phyloP scores from a whole-genome alignment of 495 filamentous ascomycete species.

The Penicillium chermesinum region DNA sequence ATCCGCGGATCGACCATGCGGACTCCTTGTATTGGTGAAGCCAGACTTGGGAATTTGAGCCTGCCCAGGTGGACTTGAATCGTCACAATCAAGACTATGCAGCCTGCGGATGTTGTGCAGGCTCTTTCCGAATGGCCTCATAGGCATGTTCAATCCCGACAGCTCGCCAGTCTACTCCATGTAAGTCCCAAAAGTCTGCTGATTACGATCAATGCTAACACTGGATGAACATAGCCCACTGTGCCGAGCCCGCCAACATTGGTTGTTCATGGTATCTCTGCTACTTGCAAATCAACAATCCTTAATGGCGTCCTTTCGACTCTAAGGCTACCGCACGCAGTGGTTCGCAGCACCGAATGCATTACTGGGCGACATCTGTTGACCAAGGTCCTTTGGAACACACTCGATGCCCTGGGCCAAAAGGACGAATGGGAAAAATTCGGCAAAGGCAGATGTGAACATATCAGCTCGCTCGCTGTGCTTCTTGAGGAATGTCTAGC shows the following conservation, averaged over 20 bases:
- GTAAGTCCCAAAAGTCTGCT: slow-evolving; percentile 35
- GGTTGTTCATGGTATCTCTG: slow-evolving; percentile 78
- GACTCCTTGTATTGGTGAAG: too few relatives aligned
- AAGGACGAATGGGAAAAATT: slow-evolving; percentile 35
- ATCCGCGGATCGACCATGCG: background rate
- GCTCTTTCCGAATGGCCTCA: slow-evolving; percentile 54
- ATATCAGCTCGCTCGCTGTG: slow-evolving; percentile 65
- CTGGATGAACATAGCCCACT: slow-evolving; percentile 25
- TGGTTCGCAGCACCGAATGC: slow-evolving; percentile 78
- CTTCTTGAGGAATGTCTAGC: slow-evolving; percentile 54
- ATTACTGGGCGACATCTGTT: slow-evolving; percentile 86
- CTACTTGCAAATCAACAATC: slow-evolving; percentile 84
- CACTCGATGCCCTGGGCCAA: slow-evolving; percentile 33
- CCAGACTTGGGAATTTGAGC: too few relatives aligned
- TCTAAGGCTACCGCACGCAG: slow-evolving; percentile 55
- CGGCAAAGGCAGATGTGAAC: slow-evolving; percentile 64
- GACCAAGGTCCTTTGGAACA: slow-evolving; percentile 49
- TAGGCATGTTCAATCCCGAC: slow-evolving; percentile 57
- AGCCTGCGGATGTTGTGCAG: slow-evolving; percentile 32
- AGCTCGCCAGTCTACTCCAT: slow-evolving; percentile 57
- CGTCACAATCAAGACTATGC: slow-evolving; percentile 4
- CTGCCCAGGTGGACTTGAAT: too few relatives aligned
- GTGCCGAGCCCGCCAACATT: slow-evolving; percentile 52
- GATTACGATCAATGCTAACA: slow-evolving; percentile 12
- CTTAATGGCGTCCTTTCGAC: slow-evolving; percentile 55